Conservation (phyloP, 345 rosid genomes). For the Litchi chinensis region DNA sequence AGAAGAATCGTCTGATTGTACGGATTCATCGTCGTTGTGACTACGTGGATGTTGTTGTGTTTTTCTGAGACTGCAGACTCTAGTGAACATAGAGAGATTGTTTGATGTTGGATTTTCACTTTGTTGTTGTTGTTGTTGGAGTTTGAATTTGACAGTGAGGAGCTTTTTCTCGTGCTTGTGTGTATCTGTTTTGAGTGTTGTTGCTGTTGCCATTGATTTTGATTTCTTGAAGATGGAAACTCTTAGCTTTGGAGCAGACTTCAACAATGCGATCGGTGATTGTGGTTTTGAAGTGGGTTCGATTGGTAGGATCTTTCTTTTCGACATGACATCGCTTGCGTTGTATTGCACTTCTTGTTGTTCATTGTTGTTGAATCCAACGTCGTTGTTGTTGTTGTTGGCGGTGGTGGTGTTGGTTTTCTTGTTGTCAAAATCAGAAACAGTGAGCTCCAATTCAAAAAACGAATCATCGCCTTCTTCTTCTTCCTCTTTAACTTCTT, state of each 20-base stretch:
- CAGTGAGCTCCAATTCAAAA: conserved; percentile 81
- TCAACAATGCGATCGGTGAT: conserved; percentile 60
- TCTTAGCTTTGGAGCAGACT: conserved; percentile 64
- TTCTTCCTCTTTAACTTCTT: conserved; percentile 21
- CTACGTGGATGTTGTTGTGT: neutral
- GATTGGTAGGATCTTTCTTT: conserved; percentile 71
- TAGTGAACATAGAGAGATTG: conserved; percentile 29
- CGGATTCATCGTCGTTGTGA: neutral
- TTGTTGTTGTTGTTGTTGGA: conserved; percentile 20
- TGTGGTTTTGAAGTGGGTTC: conserved; percentile 57
- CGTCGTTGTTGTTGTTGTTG: conserved; percentile 6
- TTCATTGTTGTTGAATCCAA: conserved; percentile 21
- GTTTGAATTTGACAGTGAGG: conserved; percentile 46
- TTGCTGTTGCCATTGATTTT: conserved; percentile 36
- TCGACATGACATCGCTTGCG: conserved; percentile 41
- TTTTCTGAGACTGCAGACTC: conserved; percentile 40
- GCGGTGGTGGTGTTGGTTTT: conserved; percentile 9
- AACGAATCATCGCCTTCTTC: conserved; percentile 85
- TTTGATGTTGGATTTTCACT: conserved; percentile 22
- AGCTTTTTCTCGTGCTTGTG: conserved; percentile 30
- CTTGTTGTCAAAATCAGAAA: conserved; percentile 38
- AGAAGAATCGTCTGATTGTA: conserved; percentile 3
- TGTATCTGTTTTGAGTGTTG: conserved; percentile 23
- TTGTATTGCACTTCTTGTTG: conserved; percentile 8
- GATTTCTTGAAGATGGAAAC: conserved; percentile 62